phyloP scores from a whole-genome alignment of 2,329 filamentous ascomycete species.

The Colletotrichum sansevieriae region DNA sequence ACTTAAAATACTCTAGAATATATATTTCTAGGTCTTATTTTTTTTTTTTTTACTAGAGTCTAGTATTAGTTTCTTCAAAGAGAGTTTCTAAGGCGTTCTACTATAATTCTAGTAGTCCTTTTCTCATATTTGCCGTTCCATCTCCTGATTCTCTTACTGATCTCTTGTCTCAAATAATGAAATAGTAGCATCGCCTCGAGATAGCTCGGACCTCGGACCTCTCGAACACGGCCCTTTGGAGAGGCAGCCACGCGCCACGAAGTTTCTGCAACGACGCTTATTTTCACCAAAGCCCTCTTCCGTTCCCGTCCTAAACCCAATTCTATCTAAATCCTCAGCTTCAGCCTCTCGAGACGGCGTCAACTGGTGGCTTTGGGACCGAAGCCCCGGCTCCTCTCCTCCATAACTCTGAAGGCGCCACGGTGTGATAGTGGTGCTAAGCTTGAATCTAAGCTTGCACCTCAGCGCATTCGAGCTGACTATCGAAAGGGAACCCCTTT shows the following conservation, averaged over 20 bases:
- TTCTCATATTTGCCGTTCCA: too few relatives aligned
- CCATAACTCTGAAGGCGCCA: constrained; percentile 1
- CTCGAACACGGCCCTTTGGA: constrained; percentile 16
- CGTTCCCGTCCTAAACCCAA: not conserved
- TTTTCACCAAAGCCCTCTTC: not conserved
- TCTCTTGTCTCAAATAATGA: not conserved
- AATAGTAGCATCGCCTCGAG: not conserved
- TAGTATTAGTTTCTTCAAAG: too few relatives aligned
- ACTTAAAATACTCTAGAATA: too few relatives aligned
- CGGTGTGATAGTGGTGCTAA: constrained; percentile 18
- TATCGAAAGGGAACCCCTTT: constrained; percentile 17
- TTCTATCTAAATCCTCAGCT: not conserved
- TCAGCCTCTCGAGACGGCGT: constrained; percentile 6
- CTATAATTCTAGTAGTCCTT: too few relatives aligned
- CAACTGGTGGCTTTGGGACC: not conserved
- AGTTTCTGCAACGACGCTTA: not conserved
- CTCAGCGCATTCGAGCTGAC: not conserved
- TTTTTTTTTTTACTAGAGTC: too few relatives aligned
- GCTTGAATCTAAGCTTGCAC: constrained; percentile 9
- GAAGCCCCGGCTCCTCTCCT: not conserved
- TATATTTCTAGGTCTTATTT: too few relatives aligned
- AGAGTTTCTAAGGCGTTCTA: too few relatives aligned
- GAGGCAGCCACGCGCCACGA: not conserved
- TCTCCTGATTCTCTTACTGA: too few relatives aligned
- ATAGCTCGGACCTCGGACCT: constrained; percentile 26